Percentiles rank a stretch among this genome's conserved stretches.
Evolutionary conservation across 805 yeast species (phyloP).

Genomic region (Wickerhamiella azyma): DNA sequence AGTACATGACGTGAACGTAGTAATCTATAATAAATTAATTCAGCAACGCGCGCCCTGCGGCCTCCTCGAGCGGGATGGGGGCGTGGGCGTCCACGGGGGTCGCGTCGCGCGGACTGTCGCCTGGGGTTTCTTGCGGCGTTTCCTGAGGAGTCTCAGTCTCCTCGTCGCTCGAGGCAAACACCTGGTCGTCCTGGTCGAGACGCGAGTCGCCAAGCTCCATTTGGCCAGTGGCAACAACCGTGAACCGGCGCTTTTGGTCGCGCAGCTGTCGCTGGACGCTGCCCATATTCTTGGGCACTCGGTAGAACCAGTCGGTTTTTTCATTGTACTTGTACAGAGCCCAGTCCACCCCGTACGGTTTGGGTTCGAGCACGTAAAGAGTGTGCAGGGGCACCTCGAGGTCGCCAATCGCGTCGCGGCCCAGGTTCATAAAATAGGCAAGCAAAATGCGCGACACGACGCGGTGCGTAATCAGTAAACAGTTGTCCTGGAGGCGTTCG

Average conservation of each 20-base stretch:
- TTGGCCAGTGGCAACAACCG: constrained; percentile 19
- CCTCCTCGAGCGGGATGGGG: neutral
- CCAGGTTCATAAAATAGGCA: constrained; percentile 77
- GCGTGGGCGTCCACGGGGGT: neutral
- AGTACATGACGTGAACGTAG: neutral
- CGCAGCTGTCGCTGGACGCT: constrained; percentile 17
- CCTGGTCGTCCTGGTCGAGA: constrained; percentile 5
- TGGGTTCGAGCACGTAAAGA: constrained; percentile 76
- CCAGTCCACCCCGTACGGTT: constrained; percentile 95
- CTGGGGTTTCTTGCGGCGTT: neutral
- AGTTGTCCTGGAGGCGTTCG: constrained; percentile 81
- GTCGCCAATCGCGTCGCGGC: constrained; percentile 67
- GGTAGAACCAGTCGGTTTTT: constrained; percentile 56
- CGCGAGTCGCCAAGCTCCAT: constrained; percentile 17
- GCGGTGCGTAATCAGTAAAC: constrained; percentile 71
- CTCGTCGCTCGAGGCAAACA: neutral
- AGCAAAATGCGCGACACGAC: constrained; percentile 79
- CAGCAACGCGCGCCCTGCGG: neutral
- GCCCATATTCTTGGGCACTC: constrained; percentile 33
- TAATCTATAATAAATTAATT: neutral
- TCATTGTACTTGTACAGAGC: constrained; percentile 79
- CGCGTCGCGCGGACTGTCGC: neutral
- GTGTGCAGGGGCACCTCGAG: constrained; percentile 89
- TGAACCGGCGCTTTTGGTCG: constrained; percentile 19
- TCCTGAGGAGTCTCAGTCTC: neutral